These are phyloP conservation scores for Vaccinium corymbosum DNA, from an alignment of 148 eudicot genomes.

Conservation along the genomic window DNA sequence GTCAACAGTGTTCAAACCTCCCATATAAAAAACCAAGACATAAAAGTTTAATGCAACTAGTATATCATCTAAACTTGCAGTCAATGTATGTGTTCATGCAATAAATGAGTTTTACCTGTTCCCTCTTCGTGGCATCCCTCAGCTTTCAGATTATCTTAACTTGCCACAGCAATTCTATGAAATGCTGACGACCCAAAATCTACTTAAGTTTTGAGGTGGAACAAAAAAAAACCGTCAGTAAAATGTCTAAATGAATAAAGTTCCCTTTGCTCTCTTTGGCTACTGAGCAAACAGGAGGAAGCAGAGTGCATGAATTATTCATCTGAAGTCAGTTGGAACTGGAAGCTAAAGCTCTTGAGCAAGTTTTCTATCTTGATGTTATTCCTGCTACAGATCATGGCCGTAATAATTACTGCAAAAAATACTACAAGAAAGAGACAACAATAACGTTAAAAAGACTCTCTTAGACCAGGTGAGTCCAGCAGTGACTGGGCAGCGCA, in stretches of 20 bases:
- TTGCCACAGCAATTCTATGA: not conserved
- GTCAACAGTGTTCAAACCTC: not conserved
- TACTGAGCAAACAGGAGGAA: not conserved
- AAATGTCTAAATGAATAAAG: not conserved
- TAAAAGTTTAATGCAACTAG: not conserved
- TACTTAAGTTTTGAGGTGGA: not conserved
- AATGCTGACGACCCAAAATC: not conserved
- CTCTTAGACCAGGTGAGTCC: not conserved
- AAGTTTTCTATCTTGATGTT: not conserved
- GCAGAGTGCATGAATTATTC: not conserved
- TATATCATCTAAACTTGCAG: not conserved
- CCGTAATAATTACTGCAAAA: not conserved
- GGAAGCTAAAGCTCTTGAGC: not conserved
- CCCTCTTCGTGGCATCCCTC: conserved; percentile 2
- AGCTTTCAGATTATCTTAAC: not conserved
- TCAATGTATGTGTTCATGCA: not conserved
- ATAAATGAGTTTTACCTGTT: not conserved
- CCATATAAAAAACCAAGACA: not conserved
- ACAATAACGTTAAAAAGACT: not conserved
- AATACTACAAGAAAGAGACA: not conserved
- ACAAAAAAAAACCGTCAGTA: not conserved
- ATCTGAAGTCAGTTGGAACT: not conserved
- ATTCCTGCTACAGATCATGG: not conserved
- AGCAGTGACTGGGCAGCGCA: not conserved
- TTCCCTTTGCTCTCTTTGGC: not conserved